A percentile compares a stretch with the other conserved stretches of the same genome.
Conservation (phyloP, 345 rosid genomes). For the Eucalyptus paniculata region DNA sequence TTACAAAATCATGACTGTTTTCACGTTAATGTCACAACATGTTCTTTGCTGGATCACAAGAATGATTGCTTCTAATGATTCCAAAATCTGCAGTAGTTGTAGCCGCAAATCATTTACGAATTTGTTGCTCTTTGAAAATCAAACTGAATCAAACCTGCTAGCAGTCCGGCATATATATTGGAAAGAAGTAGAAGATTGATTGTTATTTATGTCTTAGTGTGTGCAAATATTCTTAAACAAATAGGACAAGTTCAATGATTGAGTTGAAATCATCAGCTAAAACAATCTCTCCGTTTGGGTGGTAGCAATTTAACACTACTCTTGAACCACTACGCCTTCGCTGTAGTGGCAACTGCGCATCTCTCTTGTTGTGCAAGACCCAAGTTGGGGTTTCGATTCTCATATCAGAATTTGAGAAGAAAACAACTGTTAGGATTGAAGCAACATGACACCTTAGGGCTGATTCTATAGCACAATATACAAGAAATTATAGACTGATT, state of each 20-base stretch:
- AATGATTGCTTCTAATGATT: neutral
- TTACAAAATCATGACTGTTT: too few species aligned
- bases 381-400: neutral
- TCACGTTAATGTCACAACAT: neutral
- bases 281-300: neutral
- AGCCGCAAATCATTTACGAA: neutral
- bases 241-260: neutral
- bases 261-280: neutral
- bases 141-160: neutral
- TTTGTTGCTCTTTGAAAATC: neutral
- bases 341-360: neutral
- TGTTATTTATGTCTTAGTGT: neutral
- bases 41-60: neutral
- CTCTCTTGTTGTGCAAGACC: neutral
- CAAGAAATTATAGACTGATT: neutral
- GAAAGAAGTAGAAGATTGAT: neutral
- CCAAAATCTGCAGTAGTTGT: neutral
- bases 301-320: neutral
- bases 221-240: neutral
- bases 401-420: neutral
- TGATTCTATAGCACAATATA: neutral
- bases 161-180: neutral
- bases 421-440: neutral
- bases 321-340: neutral
- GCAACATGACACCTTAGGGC: neutral